Evolutionary conservation across 106 monocot species (phyloP).

Genomic region (Iris macrosiphon): DNA sequence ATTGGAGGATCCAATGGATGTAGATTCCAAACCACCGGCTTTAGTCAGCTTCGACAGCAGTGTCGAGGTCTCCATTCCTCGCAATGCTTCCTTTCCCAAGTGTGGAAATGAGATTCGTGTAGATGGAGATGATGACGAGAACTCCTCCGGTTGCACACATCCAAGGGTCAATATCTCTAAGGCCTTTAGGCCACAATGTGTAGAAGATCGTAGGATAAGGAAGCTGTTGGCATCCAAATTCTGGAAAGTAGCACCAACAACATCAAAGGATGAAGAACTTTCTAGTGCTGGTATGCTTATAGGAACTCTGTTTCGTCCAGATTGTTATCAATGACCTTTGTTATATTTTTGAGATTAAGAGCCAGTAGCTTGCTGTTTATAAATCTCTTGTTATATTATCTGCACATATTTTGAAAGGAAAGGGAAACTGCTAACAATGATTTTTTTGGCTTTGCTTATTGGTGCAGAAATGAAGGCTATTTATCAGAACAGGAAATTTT

Average conservation of each 20-base stretch:
- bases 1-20: slow-evolving; percentile 37
- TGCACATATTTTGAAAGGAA: not conserved
- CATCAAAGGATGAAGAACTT: slow-evolving; percentile 25
- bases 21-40: slow-evolving; percentile 48
- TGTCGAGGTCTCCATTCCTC: slow-evolving; percentile 41
- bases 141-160: slow-evolving; percentile 56
- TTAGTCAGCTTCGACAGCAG: slow-evolving; percentile 74
- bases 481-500: slow-evolving; percentile 51
- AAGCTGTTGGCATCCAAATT: slow-evolving; percentile 45
- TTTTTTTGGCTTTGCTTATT: not conserved
- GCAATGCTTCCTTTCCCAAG: slow-evolving; percentile 28
- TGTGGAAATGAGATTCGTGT: slow-evolving; percentile 2
- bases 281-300: slow-evolving; percentile 25
- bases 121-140: slow-evolving; percentile 69
- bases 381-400: too few species aligned
- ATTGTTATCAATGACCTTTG: not conserved
- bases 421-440: too few species aligned
- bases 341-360: too few species aligned
- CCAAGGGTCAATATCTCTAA: slow-evolving; percentile 21
- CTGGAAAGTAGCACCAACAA: slow-evolving; percentile 33
- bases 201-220: slow-evolving; percentile 43
- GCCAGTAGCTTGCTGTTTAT: too few species aligned
- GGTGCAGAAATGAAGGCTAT: slow-evolving; percentile 10
- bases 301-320: not conserved
- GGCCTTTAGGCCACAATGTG: slow-evolving; percentile 23